These are phyloP conservation scores for Coemansia sp. DNA, from an alignment of 192 early-diverging fungal species.

Conservation along the genomic window DNA sequence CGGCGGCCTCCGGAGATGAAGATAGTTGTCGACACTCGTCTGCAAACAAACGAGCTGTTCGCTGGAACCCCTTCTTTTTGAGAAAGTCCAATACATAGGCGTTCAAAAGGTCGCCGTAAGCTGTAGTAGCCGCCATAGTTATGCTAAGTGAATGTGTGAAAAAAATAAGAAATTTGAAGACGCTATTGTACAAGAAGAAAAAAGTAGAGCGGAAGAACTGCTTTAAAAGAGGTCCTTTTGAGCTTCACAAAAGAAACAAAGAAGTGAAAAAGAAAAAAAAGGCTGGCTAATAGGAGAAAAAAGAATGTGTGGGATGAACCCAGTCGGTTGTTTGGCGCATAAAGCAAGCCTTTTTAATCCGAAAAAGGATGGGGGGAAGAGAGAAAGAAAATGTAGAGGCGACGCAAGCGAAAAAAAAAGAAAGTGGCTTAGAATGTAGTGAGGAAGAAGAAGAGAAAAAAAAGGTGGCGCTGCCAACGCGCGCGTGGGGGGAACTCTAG, in stretches of 20 bases:
- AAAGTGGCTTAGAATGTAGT: neutral
- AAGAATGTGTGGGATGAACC: constrained; percentile 4
- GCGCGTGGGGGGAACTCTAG: neutral
- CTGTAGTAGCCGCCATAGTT: neutral
- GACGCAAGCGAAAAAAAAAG: neutral
- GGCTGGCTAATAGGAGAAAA: neutral
- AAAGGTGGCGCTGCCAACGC: neutral
- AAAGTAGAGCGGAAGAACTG: neutral
- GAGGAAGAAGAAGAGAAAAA: neutral
- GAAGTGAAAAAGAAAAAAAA: neutral
- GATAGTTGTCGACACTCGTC: constrained; percentile 34
- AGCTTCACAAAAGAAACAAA: neutral
- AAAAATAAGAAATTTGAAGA: neutral
- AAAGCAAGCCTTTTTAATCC: neutral
- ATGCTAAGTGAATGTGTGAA: neutral
- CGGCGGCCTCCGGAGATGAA: neutral
- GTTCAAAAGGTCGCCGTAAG: constrained; percentile 26
- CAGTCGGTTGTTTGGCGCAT: neutral
- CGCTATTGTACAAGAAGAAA: constrained; percentile 4
- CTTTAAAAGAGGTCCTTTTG: neutral
- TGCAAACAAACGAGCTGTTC: constrained; percentile 34
- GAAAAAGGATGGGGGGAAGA: constrained; percentile 2
- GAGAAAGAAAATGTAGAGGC: neutral
- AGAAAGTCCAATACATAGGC: constrained; percentile 52
- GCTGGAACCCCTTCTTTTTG: constrained; percentile 34